These are phyloP conservation scores for Plectosphaerella plurivora DNA, from an alignment of 2,329 filamentous ascomycete genomes.

Conservation along the genomic window DNA sequence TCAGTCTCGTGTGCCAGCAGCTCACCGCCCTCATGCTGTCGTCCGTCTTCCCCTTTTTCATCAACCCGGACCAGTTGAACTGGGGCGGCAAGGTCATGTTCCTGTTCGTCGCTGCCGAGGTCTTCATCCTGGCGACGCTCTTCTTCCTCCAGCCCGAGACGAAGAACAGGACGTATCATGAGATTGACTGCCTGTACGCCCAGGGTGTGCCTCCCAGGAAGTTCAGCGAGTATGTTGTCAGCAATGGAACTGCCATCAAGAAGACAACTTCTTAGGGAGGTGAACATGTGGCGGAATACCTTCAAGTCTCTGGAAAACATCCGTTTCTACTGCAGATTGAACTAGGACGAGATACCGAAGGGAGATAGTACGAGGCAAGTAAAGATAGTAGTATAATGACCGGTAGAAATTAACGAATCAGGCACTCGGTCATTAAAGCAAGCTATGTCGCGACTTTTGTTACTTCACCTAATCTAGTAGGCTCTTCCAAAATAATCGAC, in stretches of 20 bases:
- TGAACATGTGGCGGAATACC: too few relatives aligned
- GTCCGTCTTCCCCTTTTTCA: slow-evolving; percentile 29
- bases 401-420: too few relatives aligned
- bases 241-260: slow-evolving; percentile 9
- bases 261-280: slow-evolving; percentile 4
- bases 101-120: slow-evolving; percentile 27
- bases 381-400: too few relatives aligned
- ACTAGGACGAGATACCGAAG: too few relatives aligned
- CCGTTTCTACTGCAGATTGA: too few relatives aligned
- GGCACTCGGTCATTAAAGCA: too few relatives aligned
- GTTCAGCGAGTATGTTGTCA: slow-evolving; percentile 16
- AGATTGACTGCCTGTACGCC: slow-evolving; percentile 24
- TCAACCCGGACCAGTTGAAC: slow-evolving; percentile 31
- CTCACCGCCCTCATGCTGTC: slow-evolving; percentile 28
- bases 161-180: slow-evolving; percentile 29
- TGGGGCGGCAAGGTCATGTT: slow-evolving; percentile 33
- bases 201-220: slow-evolving; percentile 17
- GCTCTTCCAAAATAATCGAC: too few relatives aligned
- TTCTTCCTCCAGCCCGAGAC: slow-evolving; percentile 31
- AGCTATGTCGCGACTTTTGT: too few relatives aligned
- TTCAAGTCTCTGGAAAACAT: too few relatives aligned
- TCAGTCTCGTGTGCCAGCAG: slow-evolving; percentile 23
- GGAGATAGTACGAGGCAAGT: too few relatives aligned
- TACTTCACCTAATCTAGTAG: too few relatives aligned
- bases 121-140: slow-evolving; percentile 22